A percentile compares a stretch with the other conserved stretches of the same genome.
Conservation (phyloP, 345 rosid species). For the Eucalyptus pauciflora region DNA sequence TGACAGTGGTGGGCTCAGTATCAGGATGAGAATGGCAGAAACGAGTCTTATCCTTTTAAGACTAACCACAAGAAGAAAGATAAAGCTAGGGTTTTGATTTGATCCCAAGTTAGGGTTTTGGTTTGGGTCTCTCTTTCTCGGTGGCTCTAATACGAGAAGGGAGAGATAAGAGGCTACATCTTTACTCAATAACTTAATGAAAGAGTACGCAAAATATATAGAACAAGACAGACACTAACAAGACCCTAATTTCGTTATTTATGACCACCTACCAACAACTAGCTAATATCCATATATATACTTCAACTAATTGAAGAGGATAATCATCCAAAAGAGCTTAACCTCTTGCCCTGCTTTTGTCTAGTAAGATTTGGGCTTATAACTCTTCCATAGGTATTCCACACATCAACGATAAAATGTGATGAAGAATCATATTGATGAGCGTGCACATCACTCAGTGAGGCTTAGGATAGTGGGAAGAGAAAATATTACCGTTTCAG, state of each 20-base stretch:
- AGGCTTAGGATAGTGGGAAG: background rate
- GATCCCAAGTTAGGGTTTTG: background rate
- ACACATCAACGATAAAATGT: background rate
- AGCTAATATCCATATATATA: background rate
- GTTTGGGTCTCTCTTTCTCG: background rate
- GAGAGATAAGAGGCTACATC: background rate
- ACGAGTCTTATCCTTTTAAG: background rate
- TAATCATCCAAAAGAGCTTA: background rate
- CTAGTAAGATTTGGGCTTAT: background rate
- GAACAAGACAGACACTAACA: background rate
- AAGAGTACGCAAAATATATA: background rate
- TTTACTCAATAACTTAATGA: background rate
- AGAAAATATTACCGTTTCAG: background rate
- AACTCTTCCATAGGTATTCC: background rate
- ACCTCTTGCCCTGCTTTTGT: background rate
- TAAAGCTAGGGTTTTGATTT: background rate
- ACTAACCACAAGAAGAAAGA: background rate
- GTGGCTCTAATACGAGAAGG: background rate
- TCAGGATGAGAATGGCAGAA: background rate
- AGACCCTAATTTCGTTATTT: background rate
- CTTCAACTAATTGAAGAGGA: background rate
- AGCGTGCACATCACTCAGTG: background rate
- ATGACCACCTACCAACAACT: background rate
- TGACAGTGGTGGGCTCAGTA: background rate
- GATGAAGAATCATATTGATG: background rate